A percentile compares a stretch with the other conserved stretches of the same genome.
phyloP scores from a whole-genome alignment of 2,329 filamentous ascomycete species.

The Westerdykella ornata region DNA sequence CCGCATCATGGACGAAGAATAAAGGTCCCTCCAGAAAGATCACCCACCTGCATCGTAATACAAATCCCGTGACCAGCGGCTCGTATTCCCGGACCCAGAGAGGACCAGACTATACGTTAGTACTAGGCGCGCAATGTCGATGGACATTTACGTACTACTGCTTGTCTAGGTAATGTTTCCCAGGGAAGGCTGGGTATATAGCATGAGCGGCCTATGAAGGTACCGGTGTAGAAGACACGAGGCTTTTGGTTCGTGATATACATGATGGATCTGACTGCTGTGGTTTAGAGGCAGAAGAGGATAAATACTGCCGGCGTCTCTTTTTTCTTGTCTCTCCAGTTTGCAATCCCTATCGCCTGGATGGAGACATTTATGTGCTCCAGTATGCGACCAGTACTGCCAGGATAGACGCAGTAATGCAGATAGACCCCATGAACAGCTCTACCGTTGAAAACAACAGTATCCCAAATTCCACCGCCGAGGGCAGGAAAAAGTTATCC shows the following conservation, averaged over 20 bases:
- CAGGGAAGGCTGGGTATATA: conserved; percentile 35
- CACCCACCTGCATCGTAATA: conserved; percentile 46
- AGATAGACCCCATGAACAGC: conserved; percentile 41
- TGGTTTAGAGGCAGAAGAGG: conserved; percentile 26
- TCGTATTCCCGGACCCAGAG: conserved; percentile 48
- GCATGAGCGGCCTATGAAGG: conserved; percentile 35
- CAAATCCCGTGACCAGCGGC: conserved; percentile 46
- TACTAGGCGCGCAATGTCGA: background rate
- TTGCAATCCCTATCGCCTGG: conserved; percentile 30
- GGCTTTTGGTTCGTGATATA: conserved; percentile 28
- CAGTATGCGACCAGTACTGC: conserved; percentile 28
- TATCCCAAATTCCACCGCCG: conserved; percentile 39
- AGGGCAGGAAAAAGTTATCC: too few species aligned
- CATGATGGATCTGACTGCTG: conserved; percentile 36
- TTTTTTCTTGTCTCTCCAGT: conserved; percentile 26
- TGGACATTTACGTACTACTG: conserved; percentile 37
- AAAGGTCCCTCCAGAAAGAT: conserved; percentile 34
- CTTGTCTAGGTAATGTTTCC: conserved; percentile 47
- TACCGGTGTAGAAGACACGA: conserved; percentile 34
- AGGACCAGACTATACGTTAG: conserved; percentile 41
- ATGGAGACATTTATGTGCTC: conserved; percentile 32
- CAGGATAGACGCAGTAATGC: conserved; percentile 34
- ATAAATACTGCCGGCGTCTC: conserved; percentile 36
- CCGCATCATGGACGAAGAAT: background rate
- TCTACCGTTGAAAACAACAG: conserved; percentile 36